Evolutionary conservation across 139 green algal genomes (phyloP), one percentile per base, ranked within the genome.

Genomic region (Chlorella sp.): DNA sequence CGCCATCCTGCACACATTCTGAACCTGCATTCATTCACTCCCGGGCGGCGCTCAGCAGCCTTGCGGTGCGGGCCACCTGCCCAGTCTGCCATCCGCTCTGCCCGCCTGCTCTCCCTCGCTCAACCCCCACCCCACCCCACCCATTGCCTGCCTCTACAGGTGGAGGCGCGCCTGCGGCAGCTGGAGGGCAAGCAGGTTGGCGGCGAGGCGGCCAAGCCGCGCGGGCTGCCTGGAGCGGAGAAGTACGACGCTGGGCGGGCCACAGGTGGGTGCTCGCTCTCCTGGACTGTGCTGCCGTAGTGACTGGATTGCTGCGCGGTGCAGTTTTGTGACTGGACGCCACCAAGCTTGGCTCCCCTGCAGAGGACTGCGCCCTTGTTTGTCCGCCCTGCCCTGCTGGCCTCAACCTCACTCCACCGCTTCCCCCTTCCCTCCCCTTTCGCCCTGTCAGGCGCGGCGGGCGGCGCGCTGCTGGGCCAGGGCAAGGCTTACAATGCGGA

Each of bases 101-200:
- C 55, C 34, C 28, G 36, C 11, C 56, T 64, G 4, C 17, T 36
- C 39, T 26, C 11, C n/a, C n/a, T n/a, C 12, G 15, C n/a, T n/a
- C 41, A 17, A 21, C 15, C 60, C 36, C 30, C 9, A 5, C 51
- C 32, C 9, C 26, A 65, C 26, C 17, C 16, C 47, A 28, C 69
- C 57, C 26, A 20, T 21, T 60, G 11, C 44, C 44, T 41, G 21
- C 36, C 64, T 5, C 21, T 69, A 16, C 90, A 98, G 95, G 93
- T 99, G 56, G 97, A 99, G 91, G 93, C 94, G 12, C 90, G 97
- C 51, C 80, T 99, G 85, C 87, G 96, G 68, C 96, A 98, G 89
- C 89, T 99, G 76, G 97, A 99, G 88, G 96, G 95, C 60, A 94
- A 91, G 78, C 56, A 86, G 70, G 83, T 97, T 12, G 93, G 82